Evolutionary conservation across 2,329 filamentous ascomycete species (phyloP).

Genomic region (Westerdykella aurantiaca): DNA sequence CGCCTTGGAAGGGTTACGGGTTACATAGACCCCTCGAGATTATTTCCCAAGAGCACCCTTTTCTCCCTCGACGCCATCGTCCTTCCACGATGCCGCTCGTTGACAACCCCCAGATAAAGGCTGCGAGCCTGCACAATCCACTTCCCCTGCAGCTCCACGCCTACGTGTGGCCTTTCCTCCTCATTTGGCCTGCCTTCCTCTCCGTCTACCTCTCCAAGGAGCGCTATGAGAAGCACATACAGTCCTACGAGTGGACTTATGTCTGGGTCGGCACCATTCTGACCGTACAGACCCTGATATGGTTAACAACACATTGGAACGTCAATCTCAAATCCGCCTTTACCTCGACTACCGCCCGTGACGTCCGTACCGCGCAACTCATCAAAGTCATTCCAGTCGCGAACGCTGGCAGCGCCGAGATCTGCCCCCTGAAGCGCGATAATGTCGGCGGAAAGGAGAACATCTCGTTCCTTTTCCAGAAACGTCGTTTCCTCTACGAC

Average conservation of each 20-base stretch:
- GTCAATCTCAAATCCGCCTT: conserved; percentile 79
- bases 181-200: conserved; percentile 89
- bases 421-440: conserved; percentile 74
- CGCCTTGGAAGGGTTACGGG: too few species aligned
- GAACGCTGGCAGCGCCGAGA: conserved; percentile 85
- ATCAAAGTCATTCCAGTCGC: conserved; percentile 90
- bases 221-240: conserved; percentile 85
- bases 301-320: conserved; percentile 97
- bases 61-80: conserved; percentile 8
- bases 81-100: conserved; percentile 59
- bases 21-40: background rate
- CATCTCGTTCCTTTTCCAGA: conserved; percentile 92
- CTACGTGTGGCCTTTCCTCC: conserved; percentile 88
- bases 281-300: conserved; percentile 79
- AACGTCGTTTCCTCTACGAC: conserved; percentile 88
- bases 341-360: conserved; percentile 65
- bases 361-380: conserved; percentile 67
- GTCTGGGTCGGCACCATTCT: conserved; percentile 87
- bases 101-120: conserved; percentile 83
- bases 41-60: background rate
- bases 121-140: conserved; percentile 81
- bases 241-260: conserved; percentile 96
- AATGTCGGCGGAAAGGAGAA: conserved; percentile 69
- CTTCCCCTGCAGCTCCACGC: conserved; percentile 73
- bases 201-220: conserved; percentile 77